Conservation (phyloP, 805 yeast species). For the Yarrowia alimentaria region DNA sequence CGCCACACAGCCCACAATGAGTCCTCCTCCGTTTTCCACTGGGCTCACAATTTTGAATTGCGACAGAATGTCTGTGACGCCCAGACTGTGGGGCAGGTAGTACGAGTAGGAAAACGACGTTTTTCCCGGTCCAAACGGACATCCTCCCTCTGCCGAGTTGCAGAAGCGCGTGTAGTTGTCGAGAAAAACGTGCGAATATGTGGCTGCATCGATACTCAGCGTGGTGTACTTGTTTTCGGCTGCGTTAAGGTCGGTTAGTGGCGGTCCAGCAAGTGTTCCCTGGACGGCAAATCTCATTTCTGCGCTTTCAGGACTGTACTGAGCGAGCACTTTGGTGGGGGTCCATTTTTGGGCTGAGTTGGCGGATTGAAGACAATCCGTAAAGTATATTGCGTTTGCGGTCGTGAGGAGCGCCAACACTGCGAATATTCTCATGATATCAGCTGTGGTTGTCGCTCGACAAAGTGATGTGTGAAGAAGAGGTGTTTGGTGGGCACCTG, state of each 20-base stretch:
- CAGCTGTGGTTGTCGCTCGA: no score
- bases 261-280: slow-evolving; percentile 30
- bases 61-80: neutral
- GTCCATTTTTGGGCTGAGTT: no score
- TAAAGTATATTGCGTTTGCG: no score
- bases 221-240: slow-evolving; percentile 36
- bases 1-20: slow-evolving; percentile 48
- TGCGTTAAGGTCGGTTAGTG: slow-evolving; percentile 31
- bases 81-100: slow-evolving; percentile 32
- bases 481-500: no score
- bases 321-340: no score
- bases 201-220: slow-evolving; percentile 29
- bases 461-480: no score
- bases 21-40: slow-evolving; percentile 34
- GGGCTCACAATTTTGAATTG: slow-evolving; percentile 31
- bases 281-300: slow-evolving; percentile 27
- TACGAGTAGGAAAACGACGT: slow-evolving; percentile 31
- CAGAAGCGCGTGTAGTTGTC: slow-evolving; percentile 36
- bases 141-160: no score
- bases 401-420: no score
- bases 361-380: no score
- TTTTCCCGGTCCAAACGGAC: slow-evolving; percentile 22
- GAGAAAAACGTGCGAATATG: slow-evolving; percentile 14
- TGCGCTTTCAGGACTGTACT: no score
- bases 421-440: no score